A percentile compares a stretch with the other conserved stretches of the same genome.
Evolutionary conservation across 352 stramenopile species (phyloP).

Genomic region (Thraustochytrium sp.): DNA sequence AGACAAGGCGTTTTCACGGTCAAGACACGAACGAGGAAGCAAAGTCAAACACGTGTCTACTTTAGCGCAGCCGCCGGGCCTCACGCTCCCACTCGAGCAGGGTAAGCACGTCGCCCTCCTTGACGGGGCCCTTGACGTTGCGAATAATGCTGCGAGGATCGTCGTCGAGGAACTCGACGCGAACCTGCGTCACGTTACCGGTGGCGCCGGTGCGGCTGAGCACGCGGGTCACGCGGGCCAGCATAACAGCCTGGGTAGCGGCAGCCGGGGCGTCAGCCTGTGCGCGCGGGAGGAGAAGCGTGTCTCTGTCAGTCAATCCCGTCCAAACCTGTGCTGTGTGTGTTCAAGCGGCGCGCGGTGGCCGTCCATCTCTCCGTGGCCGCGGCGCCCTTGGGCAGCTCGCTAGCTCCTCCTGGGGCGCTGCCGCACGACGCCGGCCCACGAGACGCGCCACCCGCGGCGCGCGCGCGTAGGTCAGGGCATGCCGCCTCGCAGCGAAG

Average conservation of each 20-base stretch:
- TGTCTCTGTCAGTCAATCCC: background rate
- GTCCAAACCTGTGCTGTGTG: too few relatives aligned
- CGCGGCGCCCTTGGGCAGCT: too few relatives aligned
- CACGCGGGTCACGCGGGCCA: conserved; percentile 64
- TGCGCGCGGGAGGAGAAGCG: background rate
- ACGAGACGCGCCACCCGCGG: too few relatives aligned
- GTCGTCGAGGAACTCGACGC: conserved; percentile 98
- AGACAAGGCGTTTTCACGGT: too few relatives aligned
- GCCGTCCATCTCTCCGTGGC: too few relatives aligned
- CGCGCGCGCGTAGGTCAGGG: too few relatives aligned
- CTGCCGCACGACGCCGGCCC: too few relatives aligned
- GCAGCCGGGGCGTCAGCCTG: background rate
- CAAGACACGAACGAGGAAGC: background rate
- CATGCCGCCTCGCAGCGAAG: too few relatives aligned
- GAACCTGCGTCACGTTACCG: conserved; percentile 98
- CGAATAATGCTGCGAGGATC: conserved; percentile 97
- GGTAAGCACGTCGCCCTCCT: conserved; percentile 94
- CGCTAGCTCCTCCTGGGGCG: too few relatives aligned
- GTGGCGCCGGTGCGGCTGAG: conserved; percentile 99
- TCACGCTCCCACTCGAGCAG: conserved; percentile 99
- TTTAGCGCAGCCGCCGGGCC: conserved; percentile 94
- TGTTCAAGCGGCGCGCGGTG: too few relatives aligned
- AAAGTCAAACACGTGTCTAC: background rate
- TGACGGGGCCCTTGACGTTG: conserved; percentile 98
- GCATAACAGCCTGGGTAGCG: conserved; percentile 36